phyloP scores from a whole-genome alignment of 805 yeast species.

The Kodamaea kaohsiungensis region DNA sequence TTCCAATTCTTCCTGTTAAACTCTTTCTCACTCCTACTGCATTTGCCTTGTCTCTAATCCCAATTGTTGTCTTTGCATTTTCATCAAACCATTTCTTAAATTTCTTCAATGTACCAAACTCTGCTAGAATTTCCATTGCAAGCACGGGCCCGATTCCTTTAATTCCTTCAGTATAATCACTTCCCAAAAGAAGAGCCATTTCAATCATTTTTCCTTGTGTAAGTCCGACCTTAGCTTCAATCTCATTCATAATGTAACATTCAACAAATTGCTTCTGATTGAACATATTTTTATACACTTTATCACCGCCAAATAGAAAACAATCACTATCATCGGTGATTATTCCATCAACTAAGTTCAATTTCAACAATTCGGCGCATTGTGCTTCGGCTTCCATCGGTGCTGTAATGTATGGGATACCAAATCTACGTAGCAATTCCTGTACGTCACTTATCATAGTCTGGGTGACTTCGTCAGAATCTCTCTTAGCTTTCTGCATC shows the following conservation, averaged over 20 bases:
- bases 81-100: constrained; percentile 60
- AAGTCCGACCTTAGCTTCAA: constrained; percentile 66
- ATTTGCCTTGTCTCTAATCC: constrained; percentile 36
- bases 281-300: constrained; percentile 88
- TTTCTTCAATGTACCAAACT: constrained; percentile 54
- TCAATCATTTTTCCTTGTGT: constrained; percentile 66
- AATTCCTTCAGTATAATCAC: constrained; percentile 93
- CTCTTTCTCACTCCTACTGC: constrained; percentile 55
- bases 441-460: constrained; percentile 90
- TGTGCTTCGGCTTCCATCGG: constrained; percentile 99
- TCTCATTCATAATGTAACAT: constrained; percentile 61
- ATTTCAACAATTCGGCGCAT: constrained; percentile 75
- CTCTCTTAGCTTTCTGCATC: constrained; percentile 69
- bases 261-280: constrained; percentile 92
- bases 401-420: constrained; percentile 92
- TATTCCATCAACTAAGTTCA: constrained; percentile 87
- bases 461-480: constrained; percentile 86
- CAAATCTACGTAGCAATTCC: constrained; percentile 81
- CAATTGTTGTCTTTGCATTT: constrained; percentile 35
- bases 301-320: constrained; percentile 86
- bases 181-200: constrained; percentile 82
- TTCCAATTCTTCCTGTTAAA: constrained; percentile 55
- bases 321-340: constrained; percentile 98
- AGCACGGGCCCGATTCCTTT: constrained; percentile 93
- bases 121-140: constrained; percentile 87